Evolutionary conservation across 768 basidiomycete species (phyloP).

Genomic region (Suillus placidus): DNA sequence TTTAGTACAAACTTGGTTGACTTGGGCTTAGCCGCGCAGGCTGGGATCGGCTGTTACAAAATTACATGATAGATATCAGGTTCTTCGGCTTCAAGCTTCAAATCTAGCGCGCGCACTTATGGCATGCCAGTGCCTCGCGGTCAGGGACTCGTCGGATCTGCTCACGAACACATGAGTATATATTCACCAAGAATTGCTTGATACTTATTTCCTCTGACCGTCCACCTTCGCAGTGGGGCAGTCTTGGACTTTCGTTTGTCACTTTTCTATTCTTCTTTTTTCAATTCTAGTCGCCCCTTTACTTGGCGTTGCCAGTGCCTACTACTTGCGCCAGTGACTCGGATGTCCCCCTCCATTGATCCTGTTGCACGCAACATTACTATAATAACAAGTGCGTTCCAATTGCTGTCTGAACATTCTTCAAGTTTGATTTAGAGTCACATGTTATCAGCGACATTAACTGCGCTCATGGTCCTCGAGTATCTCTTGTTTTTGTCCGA

Average conservation of each 20-base stretch:
- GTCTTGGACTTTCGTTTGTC: neutral
- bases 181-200: neutral
- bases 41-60: too few relatives aligned
- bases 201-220: neutral
- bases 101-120: too few relatives aligned
- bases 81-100: too few relatives aligned
- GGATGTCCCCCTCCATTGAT: neutral
- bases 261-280: neutral
- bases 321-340: neutral
- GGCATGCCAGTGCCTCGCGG: too few relatives aligned
- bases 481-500: constrained; percentile 16
- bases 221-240: neutral
- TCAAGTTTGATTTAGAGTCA: neutral
- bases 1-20: too few relatives aligned
- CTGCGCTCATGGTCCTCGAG: constrained; percentile 23
- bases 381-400: neutral
- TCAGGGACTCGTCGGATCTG: too few relatives aligned
- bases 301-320: neutral
- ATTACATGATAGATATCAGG: too few relatives aligned
- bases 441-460: constrained; percentile 14
- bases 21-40: too few relatives aligned
- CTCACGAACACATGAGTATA: too few relatives aligned
- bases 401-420: neutral
- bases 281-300: constrained; percentile 7
- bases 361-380: neutral